Conservation (phyloP, 2,329 filamentous ascomycete genomes). For the Venturia carpophila region DNA sequence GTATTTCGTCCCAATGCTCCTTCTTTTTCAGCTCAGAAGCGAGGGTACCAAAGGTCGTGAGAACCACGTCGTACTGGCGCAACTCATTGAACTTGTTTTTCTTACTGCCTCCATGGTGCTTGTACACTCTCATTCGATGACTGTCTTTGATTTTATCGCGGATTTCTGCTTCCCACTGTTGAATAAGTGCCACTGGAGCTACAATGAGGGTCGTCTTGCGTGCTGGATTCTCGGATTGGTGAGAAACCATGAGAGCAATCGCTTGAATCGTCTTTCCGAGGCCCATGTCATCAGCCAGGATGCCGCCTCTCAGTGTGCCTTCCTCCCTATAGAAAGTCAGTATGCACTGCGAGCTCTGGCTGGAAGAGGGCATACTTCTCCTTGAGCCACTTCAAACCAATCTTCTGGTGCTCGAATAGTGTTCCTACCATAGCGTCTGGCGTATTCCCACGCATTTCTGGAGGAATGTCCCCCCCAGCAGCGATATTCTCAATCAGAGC, state of each 20-base stretch:
- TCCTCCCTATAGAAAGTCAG: slow-evolving; percentile 43
- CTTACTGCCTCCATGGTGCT: slow-evolving; percentile 57
- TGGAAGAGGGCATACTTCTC: slow-evolving; percentile 37
- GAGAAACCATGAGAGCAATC: slow-evolving; percentile 64
- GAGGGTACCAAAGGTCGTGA: slow-evolving; percentile 72
- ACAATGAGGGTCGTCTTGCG: slow-evolving; percentile 74
- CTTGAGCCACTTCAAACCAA: slow-evolving; percentile 70
- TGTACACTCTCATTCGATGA: slow-evolving; percentile 55
- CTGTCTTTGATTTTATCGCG: slow-evolving; percentile 58
- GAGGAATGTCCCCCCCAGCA: slow-evolving; percentile 58
- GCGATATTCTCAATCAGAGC: slow-evolving; percentile 64
- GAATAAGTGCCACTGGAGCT: slow-evolving; percentile 85
- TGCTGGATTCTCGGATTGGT: slow-evolving; percentile 51
- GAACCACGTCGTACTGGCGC: slow-evolving; percentile 61
- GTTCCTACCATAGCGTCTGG: slow-evolving; percentile 59
- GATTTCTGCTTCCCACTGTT: slow-evolving; percentile 91
- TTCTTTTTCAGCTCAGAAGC: slow-evolving; percentile 58
- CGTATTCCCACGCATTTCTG: slow-evolving; percentile 56
- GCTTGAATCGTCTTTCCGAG: slow-evolving; percentile 79
- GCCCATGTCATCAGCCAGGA: slow-evolving; percentile 65
- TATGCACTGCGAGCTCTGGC: neutral
- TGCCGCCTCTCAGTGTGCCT: slow-evolving; percentile 64
- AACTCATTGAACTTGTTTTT: slow-evolving; percentile 52
- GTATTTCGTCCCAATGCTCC: slow-evolving; percentile 43
- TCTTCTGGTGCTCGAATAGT: slow-evolving; percentile 74